Conservation (phyloP, 805 yeast genomes). For the Yarrowia divulgata region DNA sequence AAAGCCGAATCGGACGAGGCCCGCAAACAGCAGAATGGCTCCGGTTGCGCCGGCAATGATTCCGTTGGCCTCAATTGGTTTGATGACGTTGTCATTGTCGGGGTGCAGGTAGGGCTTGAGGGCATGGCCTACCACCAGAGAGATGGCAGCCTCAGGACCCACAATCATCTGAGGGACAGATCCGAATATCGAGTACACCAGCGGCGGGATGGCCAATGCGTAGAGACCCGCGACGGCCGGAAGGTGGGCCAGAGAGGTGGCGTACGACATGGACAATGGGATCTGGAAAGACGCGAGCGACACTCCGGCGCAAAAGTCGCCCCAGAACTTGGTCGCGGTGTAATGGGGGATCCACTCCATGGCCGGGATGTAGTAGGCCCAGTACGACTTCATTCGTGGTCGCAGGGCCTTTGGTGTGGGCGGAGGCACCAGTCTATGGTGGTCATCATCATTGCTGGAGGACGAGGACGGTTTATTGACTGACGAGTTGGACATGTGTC, state of each 20-base stretch:
- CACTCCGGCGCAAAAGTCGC: conserved; percentile 83
- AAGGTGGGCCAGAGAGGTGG: conserved; percentile 82
- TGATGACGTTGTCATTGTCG: conserved; percentile 45
- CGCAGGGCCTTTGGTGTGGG: conserved; percentile 29
- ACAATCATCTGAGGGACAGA: conserved; percentile 89
- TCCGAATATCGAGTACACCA: conserved; percentile 79
- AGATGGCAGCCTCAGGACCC: conserved; percentile 91
- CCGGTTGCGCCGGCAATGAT: conserved; percentile 81
- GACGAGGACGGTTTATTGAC: conserved; percentile 14
- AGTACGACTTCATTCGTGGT: conserved; percentile 47
- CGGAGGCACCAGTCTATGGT: conserved; percentile 25
- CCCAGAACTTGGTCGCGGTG: conserved; percentile 51
- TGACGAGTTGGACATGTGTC: conserved; percentile 28
- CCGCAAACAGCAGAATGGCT: conserved; percentile 70
- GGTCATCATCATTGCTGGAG: background rate
- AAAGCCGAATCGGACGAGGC: conserved; percentile 84
- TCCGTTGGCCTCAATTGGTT: conserved; percentile 65
- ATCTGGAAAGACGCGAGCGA: conserved; percentile 90
- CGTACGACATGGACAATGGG: conserved; percentile 84
- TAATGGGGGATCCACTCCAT: conserved; percentile 63
- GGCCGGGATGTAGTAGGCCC: conserved; percentile 62
- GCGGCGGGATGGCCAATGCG: conserved; percentile 78
- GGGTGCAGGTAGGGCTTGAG: conserved; percentile 62
- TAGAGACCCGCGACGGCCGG: conserved; percentile 82
- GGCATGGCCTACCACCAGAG: conserved; percentile 81